Base-by-base conservation (phyloP, 768 basidiomycete genomes). In the Kwoniella heveanensis region DNA sequence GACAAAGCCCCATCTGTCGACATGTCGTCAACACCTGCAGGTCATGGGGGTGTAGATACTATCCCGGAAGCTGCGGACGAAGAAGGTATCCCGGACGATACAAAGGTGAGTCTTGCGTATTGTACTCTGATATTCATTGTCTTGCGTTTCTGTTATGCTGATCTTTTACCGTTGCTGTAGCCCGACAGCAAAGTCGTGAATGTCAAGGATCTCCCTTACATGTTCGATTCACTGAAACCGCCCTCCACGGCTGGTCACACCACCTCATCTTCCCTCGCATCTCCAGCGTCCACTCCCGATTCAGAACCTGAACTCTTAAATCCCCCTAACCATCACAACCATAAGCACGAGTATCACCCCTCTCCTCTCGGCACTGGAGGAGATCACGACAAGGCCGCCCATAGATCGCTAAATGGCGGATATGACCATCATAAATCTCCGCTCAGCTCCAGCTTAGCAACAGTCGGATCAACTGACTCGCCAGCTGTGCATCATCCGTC, bases 121-220 rank as follows among this genome's bases (percentile, higher is more conserved):
- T 17, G 39, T 44, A 3, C 46, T 19, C 32, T 7, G 17, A 13
- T 8, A 39, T 39, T 46, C 25, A 47, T 47, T 22, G n/a, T 22
- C 30, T 25, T 46, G 37, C 37, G 30, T 6, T 13, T 9, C 15
- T n/a, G 25, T 30, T 15, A 25, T 7, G 17, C 8, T 13, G 24
- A 58, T 24, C 9, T n/a, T n/a, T n/a, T n/a, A n/a, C n/a, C n/a
- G n/a, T n/a, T n/a, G n/a, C n/a, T 26, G 15, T 44, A 58, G 50
- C 24, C 51, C 51, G 37, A 52, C 29, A 54, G 17, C 19, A 62
- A 69, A 59, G 44, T 63, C 36, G 67, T 68, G 29, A 61, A 67
- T 44, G 61, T 70, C 50, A 67, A 69, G 48, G 66, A 68, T 52
- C 63, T 68, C 12, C 44, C 58, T 8, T 71, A 66, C 50, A 71